A percentile compares a stretch with the other conserved stretches of the same genome.
phyloP scores from a whole-genome alignment of 257 asterid genomes.

The Scutellaria baicalensis region DNA sequence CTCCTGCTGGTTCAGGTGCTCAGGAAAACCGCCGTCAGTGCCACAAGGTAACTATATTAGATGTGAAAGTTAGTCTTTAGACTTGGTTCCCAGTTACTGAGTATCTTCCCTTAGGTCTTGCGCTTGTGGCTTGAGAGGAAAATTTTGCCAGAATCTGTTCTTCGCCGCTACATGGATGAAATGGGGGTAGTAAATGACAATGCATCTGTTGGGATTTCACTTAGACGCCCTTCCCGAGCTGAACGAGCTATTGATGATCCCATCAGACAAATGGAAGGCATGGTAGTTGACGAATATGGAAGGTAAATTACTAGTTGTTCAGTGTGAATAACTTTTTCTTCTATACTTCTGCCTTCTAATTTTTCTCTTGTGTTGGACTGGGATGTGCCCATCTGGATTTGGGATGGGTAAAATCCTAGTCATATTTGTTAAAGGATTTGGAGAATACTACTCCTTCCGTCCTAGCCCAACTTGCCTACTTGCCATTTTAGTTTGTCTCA shows the following conservation, averaged over 20 bases:
- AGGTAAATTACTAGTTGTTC: slow-evolving; percentile 38
- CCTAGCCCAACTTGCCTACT: too few relatives aligned
- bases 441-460: too few relatives aligned
- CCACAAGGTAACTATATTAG: slow-evolving; percentile 55
- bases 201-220: slow-evolving; percentile 46
- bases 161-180: slow-evolving; percentile 66
- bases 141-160: slow-evolving; percentile 75
- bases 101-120: slow-evolving; percentile 50
- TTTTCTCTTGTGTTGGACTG: too few relatives aligned
- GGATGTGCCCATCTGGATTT: too few relatives aligned
- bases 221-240: slow-evolving; percentile 82
- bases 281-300: slow-evolving; percentile 94
- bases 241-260: slow-evolving; percentile 95
- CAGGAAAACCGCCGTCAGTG: slow-evolving; percentile 94
- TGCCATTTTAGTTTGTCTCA: too few relatives aligned
- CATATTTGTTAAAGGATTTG: too few relatives aligned
- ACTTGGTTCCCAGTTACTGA: slow-evolving; percentile 18
- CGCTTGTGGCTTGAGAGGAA: slow-evolving; percentile 96
- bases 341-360: not conserved
- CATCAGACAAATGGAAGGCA: slow-evolving; percentile 95
- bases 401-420: too few relatives aligned
- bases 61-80: not conserved
- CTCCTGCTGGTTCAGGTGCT: slow-evolving; percentile 78
- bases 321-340: not conserved
- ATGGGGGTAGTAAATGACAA: slow-evolving; percentile 54